These are phyloP conservation scores for Thuja plicata DNA, from an alignment of 83 land plant species.

Conservation along the genomic window DNA sequence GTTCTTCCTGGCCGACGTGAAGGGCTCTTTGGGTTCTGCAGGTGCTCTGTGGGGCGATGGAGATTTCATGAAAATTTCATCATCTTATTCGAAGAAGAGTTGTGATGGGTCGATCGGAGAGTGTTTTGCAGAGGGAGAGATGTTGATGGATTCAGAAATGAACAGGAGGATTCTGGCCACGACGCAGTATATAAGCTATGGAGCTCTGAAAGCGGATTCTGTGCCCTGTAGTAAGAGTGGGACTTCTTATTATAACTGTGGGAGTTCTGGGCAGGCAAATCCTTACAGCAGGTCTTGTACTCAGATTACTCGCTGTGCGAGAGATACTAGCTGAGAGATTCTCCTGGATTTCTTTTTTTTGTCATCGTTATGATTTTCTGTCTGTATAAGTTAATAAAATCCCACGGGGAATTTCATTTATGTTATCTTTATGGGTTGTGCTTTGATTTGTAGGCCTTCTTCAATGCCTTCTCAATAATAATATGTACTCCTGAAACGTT, in stretches of 20 bases:
- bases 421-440: neutral
- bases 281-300: slow-evolving; percentile 52
- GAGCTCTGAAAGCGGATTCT: slow-evolving; percentile 29
- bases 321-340: neutral
- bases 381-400: neutral
- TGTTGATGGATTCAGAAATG: slow-evolving; percentile 37
- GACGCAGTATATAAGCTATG: slow-evolving; percentile 41
- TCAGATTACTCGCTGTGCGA: slow-evolving; percentile 32
- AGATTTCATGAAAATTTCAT: neutral
- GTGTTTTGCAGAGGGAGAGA: slow-evolving; percentile 28
- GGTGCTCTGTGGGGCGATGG: neutral
- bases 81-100: neutral
- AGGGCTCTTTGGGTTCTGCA: neutral
- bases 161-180: slow-evolving; percentile 43
- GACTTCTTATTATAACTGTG: slow-evolving; percentile 52
- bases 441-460: too few relatives aligned
- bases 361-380: neutral
- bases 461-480: neutral
- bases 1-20: neutral
- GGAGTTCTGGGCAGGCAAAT: slow-evolving; percentile 35
- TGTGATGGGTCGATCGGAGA: slow-evolving; percentile 16
- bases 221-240: slow-evolving; percentile 49
- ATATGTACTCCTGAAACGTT: too few relatives aligned
- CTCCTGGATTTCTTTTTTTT: neutral
- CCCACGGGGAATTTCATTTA: neutral